Percentiles rank a stretch among this genome's conserved stretches.
Evolutionary conservation across 2,329 filamentous ascomycete genomes (phyloP).

Genomic region (Scopulariopsis brevicaulis): DNA sequence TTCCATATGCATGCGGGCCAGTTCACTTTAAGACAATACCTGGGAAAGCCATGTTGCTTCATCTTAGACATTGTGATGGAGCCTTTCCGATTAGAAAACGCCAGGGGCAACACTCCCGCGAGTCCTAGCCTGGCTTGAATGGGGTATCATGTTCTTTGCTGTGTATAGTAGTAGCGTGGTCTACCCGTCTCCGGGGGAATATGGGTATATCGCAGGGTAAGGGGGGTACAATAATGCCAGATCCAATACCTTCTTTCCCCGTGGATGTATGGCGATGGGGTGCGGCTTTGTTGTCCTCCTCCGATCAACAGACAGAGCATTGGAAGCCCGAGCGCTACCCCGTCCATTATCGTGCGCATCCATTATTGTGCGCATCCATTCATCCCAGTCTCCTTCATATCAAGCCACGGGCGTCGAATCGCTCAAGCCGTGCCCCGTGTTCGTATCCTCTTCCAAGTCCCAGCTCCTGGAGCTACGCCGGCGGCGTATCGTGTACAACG

Average conservation of each 20-base stretch:
- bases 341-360: no score
- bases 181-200: background rate
- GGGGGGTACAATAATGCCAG: background rate
- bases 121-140: background rate
- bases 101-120: no score
- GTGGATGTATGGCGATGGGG: background rate
- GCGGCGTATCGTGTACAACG: conserved; percentile 71
- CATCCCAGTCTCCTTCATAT: background rate
- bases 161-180: background rate
- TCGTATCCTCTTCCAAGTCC: background rate
- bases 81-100: no score
- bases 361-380: no score
- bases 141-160: background rate
- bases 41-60: no score
- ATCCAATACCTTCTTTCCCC: background rate
- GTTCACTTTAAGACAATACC: no score
- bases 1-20: no score
- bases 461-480: conserved; percentile 31
- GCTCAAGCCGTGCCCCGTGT: background rate
- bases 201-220: background rate
- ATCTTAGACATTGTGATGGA: no score
- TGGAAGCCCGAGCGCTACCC: no score
- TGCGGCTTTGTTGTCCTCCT: no score
- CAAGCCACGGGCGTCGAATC: background rate
- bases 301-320: no score